These are phyloP conservation scores for Malassezia vespertilionis DNA, from an alignment of 1,284 basidiomycete genomes.

Conservation along the genomic window DNA sequence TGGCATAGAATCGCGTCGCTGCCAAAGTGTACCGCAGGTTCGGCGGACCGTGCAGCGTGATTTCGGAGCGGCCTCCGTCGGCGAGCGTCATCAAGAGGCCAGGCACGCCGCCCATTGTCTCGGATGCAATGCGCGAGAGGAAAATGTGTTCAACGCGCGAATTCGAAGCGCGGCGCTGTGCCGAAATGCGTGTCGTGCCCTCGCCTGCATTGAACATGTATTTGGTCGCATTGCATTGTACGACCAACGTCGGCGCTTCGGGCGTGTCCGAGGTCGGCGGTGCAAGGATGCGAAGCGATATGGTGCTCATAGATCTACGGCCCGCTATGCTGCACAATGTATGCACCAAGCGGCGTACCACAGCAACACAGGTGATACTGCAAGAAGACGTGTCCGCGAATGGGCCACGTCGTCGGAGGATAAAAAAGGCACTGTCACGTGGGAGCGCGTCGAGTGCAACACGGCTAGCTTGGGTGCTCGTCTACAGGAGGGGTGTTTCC, in stretches of 20 bases:
- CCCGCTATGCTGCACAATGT: too few relatives aligned
- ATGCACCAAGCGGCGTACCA: too few relatives aligned
- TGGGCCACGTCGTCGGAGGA: too few relatives aligned
- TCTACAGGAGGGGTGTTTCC: too few relatives aligned
- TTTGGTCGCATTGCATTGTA: constrained; percentile 63
- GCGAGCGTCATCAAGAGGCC: constrained; percentile 73
- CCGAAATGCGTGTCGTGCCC: constrained; percentile 62
- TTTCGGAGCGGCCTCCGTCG: constrained; percentile 56
- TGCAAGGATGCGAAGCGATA: constrained; percentile 34
- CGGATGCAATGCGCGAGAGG: constrained; percentile 58
- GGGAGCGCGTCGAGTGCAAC: too few relatives aligned
- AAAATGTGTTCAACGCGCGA: constrained; percentile 62
- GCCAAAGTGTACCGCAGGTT: constrained; percentile 63
- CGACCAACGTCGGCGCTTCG: constrained; percentile 66
- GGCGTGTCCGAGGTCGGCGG: constrained; percentile 52
- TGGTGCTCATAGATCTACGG: too few relatives aligned
- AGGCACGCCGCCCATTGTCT: constrained; percentile 50
- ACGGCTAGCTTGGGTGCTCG: too few relatives aligned
- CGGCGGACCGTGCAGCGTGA: constrained; percentile 62
- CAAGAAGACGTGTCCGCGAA: too few relatives aligned
- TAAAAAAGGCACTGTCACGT: too few relatives aligned
- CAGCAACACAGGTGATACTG: too few relatives aligned
- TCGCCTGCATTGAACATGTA: constrained; percentile 80
- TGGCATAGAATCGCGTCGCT: constrained; percentile 50
- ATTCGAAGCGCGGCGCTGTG: constrained; percentile 59